Evolutionary conservation across 768 basidiomycete genomes (phyloP), one percentile per base, ranked within the genome.

Genomic region (Inosperma sp.): DNA sequence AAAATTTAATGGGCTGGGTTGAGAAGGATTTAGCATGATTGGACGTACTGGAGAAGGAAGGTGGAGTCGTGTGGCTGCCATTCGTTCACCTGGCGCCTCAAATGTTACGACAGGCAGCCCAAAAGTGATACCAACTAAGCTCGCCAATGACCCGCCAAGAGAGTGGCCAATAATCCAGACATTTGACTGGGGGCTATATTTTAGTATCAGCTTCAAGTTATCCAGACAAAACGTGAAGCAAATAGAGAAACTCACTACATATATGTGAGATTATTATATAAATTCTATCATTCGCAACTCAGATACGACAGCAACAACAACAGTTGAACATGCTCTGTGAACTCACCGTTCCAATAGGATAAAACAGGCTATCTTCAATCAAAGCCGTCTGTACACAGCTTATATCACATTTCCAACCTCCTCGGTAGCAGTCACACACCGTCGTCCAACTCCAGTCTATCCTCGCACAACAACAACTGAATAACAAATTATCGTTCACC

Each of bases 401-500:
- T 61, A 83, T 76, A 59, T 90, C 80, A 67, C 94, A 98, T 59
- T 84, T 85, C 79, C 83, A 86, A 5, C 84, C 84, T 7, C 83
- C 78, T 46, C 78, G 73, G 67, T 87, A 86, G 65, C 95, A 98
- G 50, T 82, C 88, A 67, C 95, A 98, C 16, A 97, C 94, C 0
- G 90, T 81, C 39, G 86, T 82, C 95, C 95, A 98, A 14, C 88
- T 82, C 83, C 90, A 95, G 61, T 90, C 91, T 23, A 96, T 79
- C 14, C 82, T 72, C 0, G 95, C 95, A 66, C 95, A 98, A 68
- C 95, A 98, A 63, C 95, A 98, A 55, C 84, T 87, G 66, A 95
- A 95, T 51, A 97, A 68, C 5, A 96, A 66, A 58, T 94, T 97
- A 65, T 97, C 93, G 71, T 97, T 97, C 48, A 88, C 64, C 68